These are phyloP conservation scores for Paecilomyces fulvus DNA, from an alignment of 2,329 filamentous ascomycete species.

Conservation along the genomic window DNA sequence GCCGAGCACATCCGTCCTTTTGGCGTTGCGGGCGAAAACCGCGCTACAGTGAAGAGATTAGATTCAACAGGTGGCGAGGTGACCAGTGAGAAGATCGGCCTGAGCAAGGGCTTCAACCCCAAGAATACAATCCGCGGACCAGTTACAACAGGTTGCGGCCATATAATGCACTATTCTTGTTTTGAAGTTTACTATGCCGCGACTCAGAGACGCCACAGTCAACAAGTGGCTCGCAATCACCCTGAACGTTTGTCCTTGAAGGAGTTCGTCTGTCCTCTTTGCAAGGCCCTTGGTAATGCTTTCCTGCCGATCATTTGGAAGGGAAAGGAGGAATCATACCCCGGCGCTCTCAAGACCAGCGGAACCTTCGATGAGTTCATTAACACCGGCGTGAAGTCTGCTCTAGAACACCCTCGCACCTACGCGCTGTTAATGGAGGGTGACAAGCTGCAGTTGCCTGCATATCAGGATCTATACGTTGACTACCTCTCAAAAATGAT, in stretches of 20 bases:
- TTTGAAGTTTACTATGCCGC: constrained; percentile 88
- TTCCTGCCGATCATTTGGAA: constrained; percentile 97
- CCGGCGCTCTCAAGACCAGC: constrained; percentile 57
- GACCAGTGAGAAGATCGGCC: constrained; percentile 64
- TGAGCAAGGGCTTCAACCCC: constrained; percentile 82
- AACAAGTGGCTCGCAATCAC: constrained; percentile 90
- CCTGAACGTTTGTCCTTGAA: constrained; percentile 70
- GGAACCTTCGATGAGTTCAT: constrained; percentile 62
- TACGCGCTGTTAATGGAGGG: constrained; percentile 33
- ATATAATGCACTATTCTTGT: constrained; percentile 97
- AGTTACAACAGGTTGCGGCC: constrained; percentile 83
- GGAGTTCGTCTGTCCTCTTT: constrained; percentile 93
- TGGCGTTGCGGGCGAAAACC: constrained; percentile 82
- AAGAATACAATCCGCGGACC: constrained; percentile 61
- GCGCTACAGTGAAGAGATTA: constrained; percentile 65
- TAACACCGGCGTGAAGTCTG: constrained; percentile 46
- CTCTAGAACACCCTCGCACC: constrained; percentile 42
- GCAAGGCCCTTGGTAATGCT: constrained; percentile 90
- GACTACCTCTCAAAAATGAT: constrained; percentile 45
- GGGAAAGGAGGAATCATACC: constrained; percentile 75
- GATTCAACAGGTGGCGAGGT: constrained; percentile 64
- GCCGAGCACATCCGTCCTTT: constrained; percentile 79
- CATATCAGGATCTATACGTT: constrained; percentile 42
- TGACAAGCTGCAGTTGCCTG: constrained; percentile 22
- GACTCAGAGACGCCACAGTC: constrained; percentile 71